Conservation (phyloP, 305 asterid genomes). For the Fraxinus velutina region DNA sequence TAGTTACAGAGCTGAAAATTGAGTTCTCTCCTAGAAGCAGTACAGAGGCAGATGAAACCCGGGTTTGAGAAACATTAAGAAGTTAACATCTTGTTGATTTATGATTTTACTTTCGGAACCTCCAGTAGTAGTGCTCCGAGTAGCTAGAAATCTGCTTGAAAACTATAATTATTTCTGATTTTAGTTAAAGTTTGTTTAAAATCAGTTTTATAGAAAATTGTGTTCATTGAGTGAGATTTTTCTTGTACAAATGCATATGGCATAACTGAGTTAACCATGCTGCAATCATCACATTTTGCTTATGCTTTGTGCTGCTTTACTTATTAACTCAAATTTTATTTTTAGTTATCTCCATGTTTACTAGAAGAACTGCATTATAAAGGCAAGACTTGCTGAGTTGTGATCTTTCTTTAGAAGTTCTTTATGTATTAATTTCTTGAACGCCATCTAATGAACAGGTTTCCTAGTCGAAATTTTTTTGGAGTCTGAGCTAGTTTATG, state of each 20-base stretch:
- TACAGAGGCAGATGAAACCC: background rate
- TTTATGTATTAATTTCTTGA: background rate
- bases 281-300: background rate
- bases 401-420: background rate
- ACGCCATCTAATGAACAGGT: background rate
- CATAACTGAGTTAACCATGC: conserved; percentile 7
- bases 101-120: background rate
- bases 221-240: conserved; percentile 8
- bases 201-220: conserved; percentile 7
- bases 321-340: background rate
- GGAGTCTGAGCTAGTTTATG: background rate
- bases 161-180: conserved; percentile 17
- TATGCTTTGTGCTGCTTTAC: background rate
- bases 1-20: background rate
- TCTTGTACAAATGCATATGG: conserved; percentile 17
- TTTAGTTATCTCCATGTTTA: background rate
- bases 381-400: background rate
- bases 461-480: background rate
- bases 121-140: background rate
- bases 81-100: conserved; percentile 39
- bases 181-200: background rate
- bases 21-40: background rate
- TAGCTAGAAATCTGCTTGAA: background rate
- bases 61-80: conserved; percentile 17
- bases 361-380: background rate